A percentile compares a stretch with the other conserved stretches of the same genome.
phyloP scores from a whole-genome alignment of 805 yeast species.

The Ogataea pilisensis region DNA sequence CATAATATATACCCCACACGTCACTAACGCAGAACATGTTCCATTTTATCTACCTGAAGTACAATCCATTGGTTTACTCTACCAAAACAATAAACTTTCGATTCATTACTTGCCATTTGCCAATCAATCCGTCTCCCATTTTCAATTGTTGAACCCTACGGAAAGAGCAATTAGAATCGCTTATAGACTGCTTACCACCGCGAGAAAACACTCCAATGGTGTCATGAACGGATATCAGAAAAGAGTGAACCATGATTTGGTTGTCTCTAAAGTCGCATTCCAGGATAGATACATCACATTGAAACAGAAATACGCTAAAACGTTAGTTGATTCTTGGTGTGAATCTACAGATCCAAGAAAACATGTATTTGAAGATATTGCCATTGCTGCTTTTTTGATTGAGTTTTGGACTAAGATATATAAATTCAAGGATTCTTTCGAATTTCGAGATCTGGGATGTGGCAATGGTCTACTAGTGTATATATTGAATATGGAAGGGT shows the following conservation, averaged over 20 bases:
- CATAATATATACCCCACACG: slow-evolving; percentile 77
- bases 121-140: slow-evolving; percentile 22
- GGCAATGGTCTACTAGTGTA: slow-evolving; percentile 88
- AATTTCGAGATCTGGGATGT: slow-evolving; percentile 89
- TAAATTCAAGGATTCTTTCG: slow-evolving; percentile 40
- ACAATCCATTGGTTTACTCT: slow-evolving; percentile 68
- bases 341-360: slow-evolving; percentile 93
- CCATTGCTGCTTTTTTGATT: slow-evolving; percentile 90
- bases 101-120: slow-evolving; percentile 72
- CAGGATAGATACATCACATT: slow-evolving; percentile 77
- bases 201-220: slow-evolving; percentile 79
- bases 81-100: slow-evolving; percentile 46
- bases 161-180: slow-evolving; percentile 82
- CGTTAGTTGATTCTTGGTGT: slow-evolving; percentile 78
- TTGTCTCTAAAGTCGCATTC: slow-evolving; percentile 76
- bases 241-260: slow-evolving; percentile 81
- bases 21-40: slow-evolving; percentile 49
- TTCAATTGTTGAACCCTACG: slow-evolving; percentile 35
- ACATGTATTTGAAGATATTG: slow-evolving; percentile 94
- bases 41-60: slow-evolving; percentile 93
- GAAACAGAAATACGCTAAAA: slow-evolving; percentile 77
- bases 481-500: slow-evolving; percentile 74
- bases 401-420: slow-evolving; percentile 70
- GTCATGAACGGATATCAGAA: slow-evolving; percentile 81
- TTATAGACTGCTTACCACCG: slow-evolving; percentile 70